phyloP scores from a whole-genome alignment of 176 grass and related monocot species.

The Microstegium vimineum region DNA sequence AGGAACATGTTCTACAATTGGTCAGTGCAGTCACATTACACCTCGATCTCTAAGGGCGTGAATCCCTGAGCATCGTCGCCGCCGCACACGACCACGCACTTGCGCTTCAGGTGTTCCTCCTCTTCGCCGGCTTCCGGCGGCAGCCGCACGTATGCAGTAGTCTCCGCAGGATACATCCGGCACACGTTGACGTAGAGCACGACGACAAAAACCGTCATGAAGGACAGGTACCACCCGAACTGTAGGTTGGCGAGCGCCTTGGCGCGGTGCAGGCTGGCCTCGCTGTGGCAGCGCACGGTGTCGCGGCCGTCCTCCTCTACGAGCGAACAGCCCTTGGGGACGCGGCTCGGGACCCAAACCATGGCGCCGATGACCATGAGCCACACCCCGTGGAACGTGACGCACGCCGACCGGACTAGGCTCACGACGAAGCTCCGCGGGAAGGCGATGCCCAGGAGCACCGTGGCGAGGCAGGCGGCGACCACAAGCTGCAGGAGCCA shows the following conservation, averaged over 20 bases:
- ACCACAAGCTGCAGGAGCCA: conserved; percentile 70
- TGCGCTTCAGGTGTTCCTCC: neutral
- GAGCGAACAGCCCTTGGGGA: conserved; percentile 50
- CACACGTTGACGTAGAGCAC: conserved; percentile 38
- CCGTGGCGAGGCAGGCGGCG: conserved; percentile 40
- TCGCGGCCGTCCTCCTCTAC: conserved; percentile 52
- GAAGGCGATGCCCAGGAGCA: conserved; percentile 43
- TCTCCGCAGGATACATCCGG: conserved; percentile 38
- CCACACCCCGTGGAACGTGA: conserved; percentile 71
- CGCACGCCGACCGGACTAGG: conserved; percentile 53
- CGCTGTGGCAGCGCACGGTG: conserved; percentile 44
- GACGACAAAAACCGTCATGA: conserved; percentile 44
- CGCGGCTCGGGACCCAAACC: conserved; percentile 53
- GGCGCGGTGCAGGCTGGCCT: conserved; percentile 51
- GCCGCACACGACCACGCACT: neutral
- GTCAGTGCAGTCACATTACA: neutral
- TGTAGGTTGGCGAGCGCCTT: conserved; percentile 64
- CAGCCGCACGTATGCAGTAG: conserved; percentile 34
- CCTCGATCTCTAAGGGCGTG: conserved; percentile 36
- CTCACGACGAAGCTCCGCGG: conserved; percentile 54
- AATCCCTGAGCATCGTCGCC: neutral
- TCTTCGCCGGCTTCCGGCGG: conserved; percentile 19
- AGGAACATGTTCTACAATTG: neutral
- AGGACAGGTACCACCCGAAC: conserved; percentile 64
- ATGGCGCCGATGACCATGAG: conserved; percentile 55